Base-by-base conservation (phyloP, 2,329 filamentous ascomycete genomes). In the Trichoderma afroharzianum region DNA sequence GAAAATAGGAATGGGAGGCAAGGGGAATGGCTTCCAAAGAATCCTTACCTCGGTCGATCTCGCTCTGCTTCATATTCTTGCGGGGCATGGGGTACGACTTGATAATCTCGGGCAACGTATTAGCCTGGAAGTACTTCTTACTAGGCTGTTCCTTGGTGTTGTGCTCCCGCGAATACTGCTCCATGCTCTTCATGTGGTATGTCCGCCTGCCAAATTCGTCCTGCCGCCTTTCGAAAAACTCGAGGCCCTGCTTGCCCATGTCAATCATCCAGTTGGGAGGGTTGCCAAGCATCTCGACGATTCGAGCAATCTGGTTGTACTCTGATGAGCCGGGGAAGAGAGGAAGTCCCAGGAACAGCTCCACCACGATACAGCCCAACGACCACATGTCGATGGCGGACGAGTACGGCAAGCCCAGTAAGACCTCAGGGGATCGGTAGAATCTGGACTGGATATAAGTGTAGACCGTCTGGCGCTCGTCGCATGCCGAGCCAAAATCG, bases 301-400 rank as follows among this genome's bases (percentile, higher is more conserved):
- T 99, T 68, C 96, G 88, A 32, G 95, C 95, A 21, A 99, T 95
- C 81, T 99, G 96, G 77, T 99, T 99, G 82, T 99, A 99, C 81
- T 99, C 96, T 3, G 96, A 99, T 0, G 95, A 98, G 32, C 96
- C 96, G 8, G 96, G 96, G 81, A 99, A 99, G 3, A 99, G 83
- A 1, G 96, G 96, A 63, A 99, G 86, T 59, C 96, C 96, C 1
- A 99, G 87, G 85, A 99, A 99, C 21, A 99, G 87, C 82, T 99
- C 96, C 28, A 99, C 96, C 18, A 99, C 95, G 76, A 99, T 99
- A 82, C 96, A 99, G 68, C 96, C 96, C 58, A 99, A 85, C 5
- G 96, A 99, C 96, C 96, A 99, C 95, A 99, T 99, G 79, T 99
- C 96, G 78, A 99, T 99, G 57, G 96, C 96, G 5, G 96, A 98